Percentiles rank a stretch among this genome's conserved stretches.
phyloP scores from a whole-genome alignment of 2,329 filamentous ascomycete genomes.

The Aspergillus intermedius region DNA sequence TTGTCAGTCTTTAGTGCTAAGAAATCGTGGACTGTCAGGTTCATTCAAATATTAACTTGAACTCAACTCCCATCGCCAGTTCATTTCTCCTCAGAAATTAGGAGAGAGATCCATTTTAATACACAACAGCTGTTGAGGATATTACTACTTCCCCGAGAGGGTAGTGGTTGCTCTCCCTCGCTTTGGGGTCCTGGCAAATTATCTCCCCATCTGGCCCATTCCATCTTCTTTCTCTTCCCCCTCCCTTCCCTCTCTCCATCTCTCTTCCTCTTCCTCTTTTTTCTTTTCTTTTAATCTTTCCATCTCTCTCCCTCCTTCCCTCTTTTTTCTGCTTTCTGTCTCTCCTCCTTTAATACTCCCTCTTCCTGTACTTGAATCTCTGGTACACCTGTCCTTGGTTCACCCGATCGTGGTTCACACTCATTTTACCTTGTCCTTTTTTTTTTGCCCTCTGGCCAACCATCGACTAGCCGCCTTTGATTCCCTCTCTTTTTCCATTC shows the following conservation, averaged over 20 bases:
- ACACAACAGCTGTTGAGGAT: constrained; percentile 5
- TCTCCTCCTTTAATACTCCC: constrained; percentile 4
- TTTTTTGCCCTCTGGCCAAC: not conserved
- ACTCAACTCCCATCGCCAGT: too few relatives aligned
- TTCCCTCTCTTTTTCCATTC: not conserved
- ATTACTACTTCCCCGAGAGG: constrained; percentile 1
- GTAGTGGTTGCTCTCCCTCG: constrained; percentile 1
- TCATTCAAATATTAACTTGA: too few relatives aligned
- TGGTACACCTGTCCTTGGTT: constrained; percentile 3
- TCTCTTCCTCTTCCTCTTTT: constrained; percentile 13
- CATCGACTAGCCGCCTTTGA: not conserved
- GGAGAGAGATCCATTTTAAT: not conserved
- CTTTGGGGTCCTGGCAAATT: constrained; percentile 1
- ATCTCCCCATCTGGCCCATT: constrained; percentile 2
- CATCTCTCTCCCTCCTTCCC: not conserved
- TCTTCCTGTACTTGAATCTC: not conserved
- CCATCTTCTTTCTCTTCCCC: constrained; percentile 7
- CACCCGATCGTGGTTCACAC: constrained; percentile 7
- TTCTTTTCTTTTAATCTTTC: not conserved
- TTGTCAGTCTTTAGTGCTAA: too few relatives aligned
- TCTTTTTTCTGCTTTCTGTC: not conserved
- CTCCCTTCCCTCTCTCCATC: constrained; percentile 11
- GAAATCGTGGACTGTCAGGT: too few relatives aligned
- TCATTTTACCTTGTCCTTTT: not conserved
- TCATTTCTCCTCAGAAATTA: too few relatives aligned